Evolutionary conservation across 192 early-diverging fungal genomes (phyloP), one percentile per base, ranked within the genome.

Genomic region (Umbelopsis vinacea): DNA sequence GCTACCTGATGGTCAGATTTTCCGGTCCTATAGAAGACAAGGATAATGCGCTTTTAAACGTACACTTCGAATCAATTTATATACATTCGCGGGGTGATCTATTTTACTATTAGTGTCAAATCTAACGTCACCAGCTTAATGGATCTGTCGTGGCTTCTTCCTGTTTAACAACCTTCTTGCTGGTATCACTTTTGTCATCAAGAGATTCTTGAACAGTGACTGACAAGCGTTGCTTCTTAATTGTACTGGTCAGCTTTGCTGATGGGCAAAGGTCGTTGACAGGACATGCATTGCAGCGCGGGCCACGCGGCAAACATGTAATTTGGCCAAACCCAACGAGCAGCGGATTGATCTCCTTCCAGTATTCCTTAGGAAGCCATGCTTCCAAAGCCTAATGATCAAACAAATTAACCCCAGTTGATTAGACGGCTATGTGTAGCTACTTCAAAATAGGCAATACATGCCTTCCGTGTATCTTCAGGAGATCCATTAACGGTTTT

Each of bases 241-340:
- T 26, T 17, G 57, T 10, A 17, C 5, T 37, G 0, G 17, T 3
- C 11, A 74, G 40, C 38, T 22, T 66, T 48, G 76, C 67, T 26
- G 77, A 79, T 17, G 90, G 89, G 76, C 95, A 97, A 33, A 77
- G 74, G 43, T 90, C 84, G 26, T 67, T 76, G 14, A 96, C 93
- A 14, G 97, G 97, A 66, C 97, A 98, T 38, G 81, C 79, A 15
- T 73, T 76, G 80, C 97, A 98, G 21, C 76, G 82, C 3, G 97
- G 97, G 8, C 82, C 84, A 3, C 91, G 78, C 2, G 90, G 92
- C 12, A 84, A 74, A 71, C 97, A 98, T 35, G 89, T 71, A 3
- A 84, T 88, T 78, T 98, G 97, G 17, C 97, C 97, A 78, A 93
- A 95, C 2, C 97, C 97, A 38, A 98, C 97, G 11, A 98, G 74